A percentile compares a stretch with the other conserved stretches of the same genome.
Evolutionary conservation across 306 rosid genomes (phyloP).

Genomic region (Cucurbita argyrosperma): DNA sequence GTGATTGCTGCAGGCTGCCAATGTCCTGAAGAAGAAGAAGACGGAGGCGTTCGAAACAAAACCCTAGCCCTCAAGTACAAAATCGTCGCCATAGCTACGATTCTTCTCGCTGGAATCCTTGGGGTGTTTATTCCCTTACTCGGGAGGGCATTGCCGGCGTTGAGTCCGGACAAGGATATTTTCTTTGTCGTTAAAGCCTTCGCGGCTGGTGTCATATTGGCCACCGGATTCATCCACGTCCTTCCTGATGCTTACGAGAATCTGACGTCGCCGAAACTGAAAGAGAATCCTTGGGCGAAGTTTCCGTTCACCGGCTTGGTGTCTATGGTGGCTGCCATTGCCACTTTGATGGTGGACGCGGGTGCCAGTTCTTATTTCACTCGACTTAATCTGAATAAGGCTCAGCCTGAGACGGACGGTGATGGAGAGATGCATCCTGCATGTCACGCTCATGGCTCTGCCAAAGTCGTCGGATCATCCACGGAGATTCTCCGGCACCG

Average conservation of each 20-base stretch:
- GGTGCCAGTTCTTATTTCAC: conserved; percentile 49
- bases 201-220: conserved; percentile 62
- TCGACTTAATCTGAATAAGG: conserved; percentile 1
- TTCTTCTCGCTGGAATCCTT: conserved; percentile 33
- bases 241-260: conserved; percentile 51
- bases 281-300: conserved; percentile 35
- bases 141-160: conserved; percentile 38
- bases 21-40: conserved; percentile 12
- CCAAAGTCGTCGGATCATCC: background rate
- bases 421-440: background rate
- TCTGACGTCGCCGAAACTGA: conserved; percentile 29
- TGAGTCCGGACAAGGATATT: conserved; percentile 39
- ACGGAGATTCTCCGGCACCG: conserved; percentile 50
- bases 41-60: background rate
- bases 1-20: conserved; percentile 24
- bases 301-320: conserved; percentile 80
- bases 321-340: conserved; percentile 69
- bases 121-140: conserved; percentile 51
- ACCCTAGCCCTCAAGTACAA: conserved; percentile 27
- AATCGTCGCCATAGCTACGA: conserved; percentile 33
- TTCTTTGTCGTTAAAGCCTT: conserved; percentile 57
- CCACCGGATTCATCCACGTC: conserved; percentile 73
- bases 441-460: conserved; percentile 44
- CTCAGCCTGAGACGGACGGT: background rate
- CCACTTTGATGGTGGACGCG: conserved; percentile 59